Evolutionary conservation across 108 stramenopile genomes (phyloP), one percentile per base, ranked within the genome.

Genomic region (Cylindrotheca fusiformis): DNA sequence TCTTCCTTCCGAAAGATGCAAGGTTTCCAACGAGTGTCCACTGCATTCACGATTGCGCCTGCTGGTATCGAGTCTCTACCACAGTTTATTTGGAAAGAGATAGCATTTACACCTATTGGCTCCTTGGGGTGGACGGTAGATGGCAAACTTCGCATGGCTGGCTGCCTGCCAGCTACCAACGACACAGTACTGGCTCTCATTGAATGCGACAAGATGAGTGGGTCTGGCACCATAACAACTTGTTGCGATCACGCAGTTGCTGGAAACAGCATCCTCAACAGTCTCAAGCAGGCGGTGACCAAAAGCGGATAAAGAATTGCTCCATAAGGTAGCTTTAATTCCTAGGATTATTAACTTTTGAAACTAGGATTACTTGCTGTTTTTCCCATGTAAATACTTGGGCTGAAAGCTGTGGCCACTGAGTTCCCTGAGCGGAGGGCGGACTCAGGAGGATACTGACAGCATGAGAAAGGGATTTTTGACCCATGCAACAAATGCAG

Each of bases 171-270:
- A 32, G 76, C 75, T 3, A 86, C 81, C 54, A 54, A 63, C 4
- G 81, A 83, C 20, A 58, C 55, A 18, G 83, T 93, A 20, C 82
- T 74, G 63, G 75, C 77, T 20, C 24, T 65, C 6, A 61, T 93
- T 18, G 63, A 82, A 24, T 75, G 65, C 48, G 76, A 82, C 58
- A 21, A 66, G 6, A 57, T 19, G 21, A 78, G 58, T 32, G 83
- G 73, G 27, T n/a, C 59, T 27, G 85, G 81, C 14, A 74, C 72
- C 18, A 73, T 88, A 25, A 59, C 58, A 47, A 83, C 89, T n/a
- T 87, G 86, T 60, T 84, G 86, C 55, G 85, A 90, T 41, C 72
- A 88, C 68, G 86, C 84, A 0, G 68, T 90, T 74, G 88, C 83
- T 14, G 66, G 71, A 10, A 88, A 85, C 60, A 84, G 70, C 56